These are phyloP conservation scores for Backusella circina DNA, from an alignment of 192 early-diverging fungal genomes.

Conservation along the genomic window DNA sequence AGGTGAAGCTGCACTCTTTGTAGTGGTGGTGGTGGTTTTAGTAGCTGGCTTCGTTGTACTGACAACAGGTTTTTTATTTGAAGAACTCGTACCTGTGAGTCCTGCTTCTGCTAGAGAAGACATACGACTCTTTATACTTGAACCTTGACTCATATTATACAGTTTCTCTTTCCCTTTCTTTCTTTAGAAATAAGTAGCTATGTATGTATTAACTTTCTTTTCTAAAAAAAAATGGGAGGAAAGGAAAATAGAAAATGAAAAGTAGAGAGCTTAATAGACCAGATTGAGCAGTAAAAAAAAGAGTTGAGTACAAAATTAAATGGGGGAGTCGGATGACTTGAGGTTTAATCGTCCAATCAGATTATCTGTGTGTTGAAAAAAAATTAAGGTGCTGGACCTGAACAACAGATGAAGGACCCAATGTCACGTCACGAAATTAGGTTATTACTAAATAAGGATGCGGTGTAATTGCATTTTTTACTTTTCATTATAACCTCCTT, in stretches of 20 bases:
- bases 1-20: background rate
- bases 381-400: background rate
- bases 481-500: background rate
- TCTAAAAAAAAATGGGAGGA: background rate
- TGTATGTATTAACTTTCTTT: background rate
- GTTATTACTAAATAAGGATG: background rate
- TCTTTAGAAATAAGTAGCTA: background rate
- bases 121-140: slow-evolving; percentile 9
- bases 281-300: background rate
- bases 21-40: background rate
- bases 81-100: background rate
- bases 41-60: background rate
- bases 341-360: background rate
- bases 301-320: slow-evolving; percentile 1
- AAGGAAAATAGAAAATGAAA: background rate
- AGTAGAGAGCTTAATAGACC: background rate
- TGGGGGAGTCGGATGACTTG: background rate
- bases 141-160: background rate
- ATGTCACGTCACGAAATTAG: background rate
- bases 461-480: background rate
- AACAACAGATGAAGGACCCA: background rate
- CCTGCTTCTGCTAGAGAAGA: slow-evolving; percentile 10
- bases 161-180: background rate
- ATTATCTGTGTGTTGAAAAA: background rate
- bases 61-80: background rate